Evolutionary conservation across 2,329 filamentous ascomycete species (phyloP), one percentile per base, ranked within the genome.

Genomic region (Seiridium unicorne): DNA sequence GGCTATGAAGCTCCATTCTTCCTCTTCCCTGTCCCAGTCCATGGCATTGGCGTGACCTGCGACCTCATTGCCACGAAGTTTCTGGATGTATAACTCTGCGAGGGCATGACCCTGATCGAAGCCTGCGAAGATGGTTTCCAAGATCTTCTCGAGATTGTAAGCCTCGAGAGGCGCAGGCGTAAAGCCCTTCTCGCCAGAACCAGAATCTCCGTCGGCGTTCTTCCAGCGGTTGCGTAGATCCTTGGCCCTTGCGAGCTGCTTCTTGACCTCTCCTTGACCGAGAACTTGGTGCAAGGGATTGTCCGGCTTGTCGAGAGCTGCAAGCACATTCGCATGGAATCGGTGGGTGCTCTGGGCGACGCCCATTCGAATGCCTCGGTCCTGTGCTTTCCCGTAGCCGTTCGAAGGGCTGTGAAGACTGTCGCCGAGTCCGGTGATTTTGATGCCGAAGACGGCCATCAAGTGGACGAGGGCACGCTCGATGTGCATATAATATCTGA

Each of bases 221-320:
- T 92, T 92, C 89, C 89, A 92, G 8, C 85, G 78, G 65, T 92
- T 92, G 1, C 89, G 78, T 59, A 90, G 79, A 64, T 90, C 87
- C 69, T 92, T 92, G 1, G 89, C 89, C 58, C 84, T 77, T 56
- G 80, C 79, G 3, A 92, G 77, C 57, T 88, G 84, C n/a, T 77
- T 74, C 9, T 81, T 77, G 4, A 87, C 84, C 3, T 82, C 78
- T 0, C 83, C 83, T 1, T 56, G 68, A 0, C 88, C 88, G 2
- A 92, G 73, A 0, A 82, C 78, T 0, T 63, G 68, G 53, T 86
- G 77, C 0, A 92, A 75, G 0, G 87, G 87, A 48, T 85, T 87
- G 0, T 71, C 71, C 5, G 77, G 71, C n/a, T 83, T 76, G 53
- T 87, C 83, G 0, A 92, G 77, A 0, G 87, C 82, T 13, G 79